Base-by-base conservation (phyloP, 768 basidiomycete species). In the Serendipita sp. region DNA sequence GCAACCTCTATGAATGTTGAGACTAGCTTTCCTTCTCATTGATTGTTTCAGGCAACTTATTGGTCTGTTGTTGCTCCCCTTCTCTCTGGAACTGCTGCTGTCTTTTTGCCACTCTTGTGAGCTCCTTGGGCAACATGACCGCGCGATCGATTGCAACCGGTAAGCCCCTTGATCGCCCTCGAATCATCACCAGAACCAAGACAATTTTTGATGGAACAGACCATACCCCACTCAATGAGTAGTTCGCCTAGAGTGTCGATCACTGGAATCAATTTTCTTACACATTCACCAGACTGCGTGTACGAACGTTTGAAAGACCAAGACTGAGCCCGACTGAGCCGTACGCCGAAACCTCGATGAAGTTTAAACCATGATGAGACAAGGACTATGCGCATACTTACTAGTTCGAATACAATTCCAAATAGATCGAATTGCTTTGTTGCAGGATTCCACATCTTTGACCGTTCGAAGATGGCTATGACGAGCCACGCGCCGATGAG, bases 101-200 rank as follows among this genome's bases (percentile, higher is more conserved):
- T 38, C 38, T 38, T 38, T 14, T 38, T 14, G 38, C 38, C 5
- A 38, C 14, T 5, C 14, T 38, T 14, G 38, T 38, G 7, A 73
- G 80, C 63, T 90, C 89, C 34, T 75, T 76, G 0, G 90, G 91
- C n/a, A 93, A 77, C 70, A 94, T 78, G 61, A 94, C 81, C 0
- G 92, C 88, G 61, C 92, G 82, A 72, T 92, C 90, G 51, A 93
- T 90, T 11, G 89, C 90, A 24, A 88, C 85, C 0, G 90, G 90
- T 3, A 92, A 75, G 42, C 90, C 90, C 53, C 93, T 85, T 71
- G 95, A 93, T 13, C 91, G 81, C 7, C 93, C 92, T 64, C 96
- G 87, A 65, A 99, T 79, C 90, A 98, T 98, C 67, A 98, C 91
- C 9, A 81, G 71, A 69, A 83, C 85, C 28, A 97, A 67, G 62